These are phyloP conservation scores for Dioscorea zingiberensis DNA, from an alignment of 106 monocot genomes.

Conservation along the genomic window DNA sequence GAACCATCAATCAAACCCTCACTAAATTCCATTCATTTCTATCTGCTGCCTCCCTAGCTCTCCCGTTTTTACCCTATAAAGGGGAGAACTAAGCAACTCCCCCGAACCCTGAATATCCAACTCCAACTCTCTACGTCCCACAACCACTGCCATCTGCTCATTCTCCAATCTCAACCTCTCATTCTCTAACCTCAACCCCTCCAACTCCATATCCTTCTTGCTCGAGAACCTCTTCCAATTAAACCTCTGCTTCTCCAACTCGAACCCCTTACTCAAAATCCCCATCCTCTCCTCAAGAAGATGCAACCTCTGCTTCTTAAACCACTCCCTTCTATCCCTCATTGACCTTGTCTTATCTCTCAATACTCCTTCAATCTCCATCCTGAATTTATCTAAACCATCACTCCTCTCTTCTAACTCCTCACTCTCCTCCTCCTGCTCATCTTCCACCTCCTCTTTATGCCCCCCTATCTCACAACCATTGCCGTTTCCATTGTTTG, in stretches of 20 bases:
- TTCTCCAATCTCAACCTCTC: constrained; percentile 52
- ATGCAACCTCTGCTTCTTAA: constrained; percentile 23
- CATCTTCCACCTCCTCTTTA: constrained; percentile 18
- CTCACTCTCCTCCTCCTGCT: not conserved
- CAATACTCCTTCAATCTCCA: constrained; percentile 30
- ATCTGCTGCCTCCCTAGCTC: not conserved
- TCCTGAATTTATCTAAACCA: constrained; percentile 10
- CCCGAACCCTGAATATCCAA: constrained; percentile 1
- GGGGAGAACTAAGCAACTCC: not conserved
- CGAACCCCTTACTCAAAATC: constrained; percentile 37
- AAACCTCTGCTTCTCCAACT: constrained; percentile 43
- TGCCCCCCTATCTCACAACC: constrained; percentile 7
- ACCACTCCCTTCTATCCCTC: constrained; percentile 26
- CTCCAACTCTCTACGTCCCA: constrained; percentile 54
- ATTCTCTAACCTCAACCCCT: constrained; percentile 50
- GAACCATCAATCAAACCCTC: not conserved
- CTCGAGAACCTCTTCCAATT: constrained; percentile 69
- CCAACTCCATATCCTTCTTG: constrained; percentile 73
- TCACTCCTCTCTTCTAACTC: not conserved
- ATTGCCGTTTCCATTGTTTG: not conserved
- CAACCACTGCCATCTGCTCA: constrained; percentile 37
- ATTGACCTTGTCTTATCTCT: constrained; percentile 15
- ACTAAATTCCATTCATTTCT: not conserved
- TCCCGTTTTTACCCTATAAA: constrained; percentile 1
- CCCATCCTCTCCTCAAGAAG: constrained; percentile 37